These are phyloP conservation scores for Coniochaeta sp. DNA, from an alignment of 2,329 filamentous ascomycete species.

Conservation along the genomic window DNA sequence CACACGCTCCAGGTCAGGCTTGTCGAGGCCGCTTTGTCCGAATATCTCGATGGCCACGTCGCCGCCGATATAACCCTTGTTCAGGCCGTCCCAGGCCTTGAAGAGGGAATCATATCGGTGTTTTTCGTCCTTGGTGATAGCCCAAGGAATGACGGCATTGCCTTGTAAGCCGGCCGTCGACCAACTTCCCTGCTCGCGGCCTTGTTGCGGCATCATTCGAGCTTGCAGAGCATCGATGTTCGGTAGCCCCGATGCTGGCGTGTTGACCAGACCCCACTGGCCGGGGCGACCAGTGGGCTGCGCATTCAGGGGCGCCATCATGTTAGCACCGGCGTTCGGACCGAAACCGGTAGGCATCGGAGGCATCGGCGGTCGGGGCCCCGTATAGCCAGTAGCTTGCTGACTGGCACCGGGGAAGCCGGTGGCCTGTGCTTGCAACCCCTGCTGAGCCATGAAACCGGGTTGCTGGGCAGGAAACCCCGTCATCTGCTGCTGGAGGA, in stretches of 20 bases:
- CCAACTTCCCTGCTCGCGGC: slow-evolving; percentile 74
- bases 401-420: slow-evolving; percentile 64
- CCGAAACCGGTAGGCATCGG: slow-evolving; percentile 59
- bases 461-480: slow-evolving; percentile 54
- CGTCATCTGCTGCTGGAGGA: slow-evolving; percentile 60
- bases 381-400: slow-evolving; percentile 72
- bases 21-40: slow-evolving; percentile 88
- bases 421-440: slow-evolving; percentile 60
- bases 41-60: slow-evolving; percentile 95
- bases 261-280: slow-evolving; percentile 98
- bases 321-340: slow-evolving; percentile 36
- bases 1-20: slow-evolving; percentile 80
- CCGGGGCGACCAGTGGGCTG: slow-evolving; percentile 90
- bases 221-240: slow-evolving; percentile 90
- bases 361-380: slow-evolving; percentile 79
- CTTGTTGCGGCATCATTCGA: slow-evolving; percentile 95
- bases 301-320: slow-evolving; percentile 66
- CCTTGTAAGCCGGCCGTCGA: slow-evolving; percentile 83
- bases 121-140: slow-evolving; percentile 98
- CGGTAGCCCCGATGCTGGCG: slow-evolving; percentile 78
- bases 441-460: slow-evolving; percentile 51
- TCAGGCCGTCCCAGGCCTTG: slow-evolving; percentile 90
- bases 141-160: slow-evolving; percentile 95
- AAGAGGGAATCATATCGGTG: slow-evolving; percentile 93
- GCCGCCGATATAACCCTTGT: slow-evolving; percentile 86